Evolutionary conservation across 2,329 filamentous ascomycete genomes (phyloP), one percentile per base, ranked within the genome.

Genomic region (Aspergillus cejpii): DNA sequence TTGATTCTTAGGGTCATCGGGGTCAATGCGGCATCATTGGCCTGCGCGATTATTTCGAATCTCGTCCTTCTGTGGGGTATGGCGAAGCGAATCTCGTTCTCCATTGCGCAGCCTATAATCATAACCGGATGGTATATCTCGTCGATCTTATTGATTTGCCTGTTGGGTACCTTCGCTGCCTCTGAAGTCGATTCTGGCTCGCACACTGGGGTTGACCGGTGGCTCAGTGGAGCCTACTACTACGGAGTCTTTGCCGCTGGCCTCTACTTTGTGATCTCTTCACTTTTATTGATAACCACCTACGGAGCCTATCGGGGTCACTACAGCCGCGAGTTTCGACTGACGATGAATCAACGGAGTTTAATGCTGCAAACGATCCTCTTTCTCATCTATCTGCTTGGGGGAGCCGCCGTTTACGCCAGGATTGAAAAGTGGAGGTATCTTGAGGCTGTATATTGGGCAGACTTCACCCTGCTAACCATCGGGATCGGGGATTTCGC

Each of bases 71-170:
- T 81, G 1, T 66, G 81, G 19, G 81, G 80, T 58, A 81, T 82
- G 78, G 74, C 77, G 2, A 69, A 72, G 19, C 68, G 76, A 10
- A 55, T 81, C 7, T 64, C 68, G 0, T 81, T 81, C 56, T 64
- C 67, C 3, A 65, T 79, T 20, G 77, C 78, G 1, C 78, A 81
- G 53, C 75, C 78, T 1, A 75, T 81, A 34, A 80, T 77, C 0
- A 78, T 81, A 26, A 54, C 73, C n/a, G 77, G 78, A n/a, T 81
- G 77, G 65, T 73, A 76, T 37, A 53, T 78, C 2, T 70, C 78
- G 10, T 76, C 76, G 0, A 48, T 75, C 3, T 65, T 81, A 1
- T 66, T 82, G 23, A 74, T 80, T 21, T 69, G 67, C 3, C 69
- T 80, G 7, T 69, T 79, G 3, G 61, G 67, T 12, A 69, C 73